phyloP scores from a whole-genome alignment of 306 rosid species.

The Prunus mongolica region DNA sequence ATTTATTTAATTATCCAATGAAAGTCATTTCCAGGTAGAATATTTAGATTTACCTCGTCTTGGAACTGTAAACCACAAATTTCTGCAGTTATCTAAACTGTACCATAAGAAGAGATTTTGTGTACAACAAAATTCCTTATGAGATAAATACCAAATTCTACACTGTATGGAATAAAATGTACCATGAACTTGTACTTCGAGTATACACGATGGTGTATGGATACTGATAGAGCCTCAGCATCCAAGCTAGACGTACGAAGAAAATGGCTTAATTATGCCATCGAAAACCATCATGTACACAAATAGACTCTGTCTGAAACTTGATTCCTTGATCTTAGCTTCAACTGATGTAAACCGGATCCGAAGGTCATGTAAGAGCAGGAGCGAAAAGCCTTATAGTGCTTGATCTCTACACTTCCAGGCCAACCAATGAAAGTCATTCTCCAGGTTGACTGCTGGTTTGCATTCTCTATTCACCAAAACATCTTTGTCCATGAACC shows the following conservation, averaged over 20 bases:
- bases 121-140: neutral
- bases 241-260: neutral
- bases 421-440: slow-evolving; percentile 12
- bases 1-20: neutral
- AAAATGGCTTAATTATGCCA: neutral
- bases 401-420: slow-evolving; percentile 15
- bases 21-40: neutral
- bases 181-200: neutral
- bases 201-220: neutral
- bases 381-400: neutral
- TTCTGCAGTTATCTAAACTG: neutral
- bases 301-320: neutral
- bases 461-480: slow-evolving; percentile 21
- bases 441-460: slow-evolving; percentile 4
- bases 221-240: neutral
- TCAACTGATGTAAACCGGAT: neutral
- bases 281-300: slow-evolving; percentile 3
- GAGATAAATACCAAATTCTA: neutral
- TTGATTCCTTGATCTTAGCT: neutral
- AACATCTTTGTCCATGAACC: slow-evolving; percentile 89
- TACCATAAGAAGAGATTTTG: neutral
- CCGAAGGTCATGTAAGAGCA: neutral
- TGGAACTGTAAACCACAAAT: neutral
- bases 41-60: neutral
- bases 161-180: neutral